phyloP scores from a whole-genome alignment of 2,329 filamentous ascomycete genomes.

The Monilinia fructigena region DNA sequence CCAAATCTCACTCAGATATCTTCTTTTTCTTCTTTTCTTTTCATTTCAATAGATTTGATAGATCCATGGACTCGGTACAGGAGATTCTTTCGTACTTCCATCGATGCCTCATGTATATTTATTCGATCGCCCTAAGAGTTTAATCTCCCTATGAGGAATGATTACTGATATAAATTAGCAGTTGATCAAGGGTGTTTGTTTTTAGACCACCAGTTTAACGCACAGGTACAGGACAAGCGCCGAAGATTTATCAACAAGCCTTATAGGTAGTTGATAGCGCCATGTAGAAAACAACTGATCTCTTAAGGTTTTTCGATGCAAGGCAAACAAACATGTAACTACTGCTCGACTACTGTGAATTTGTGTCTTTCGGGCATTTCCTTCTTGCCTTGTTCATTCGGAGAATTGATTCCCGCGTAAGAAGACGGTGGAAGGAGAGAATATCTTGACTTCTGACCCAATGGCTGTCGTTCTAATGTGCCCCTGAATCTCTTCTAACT shows the following conservation, averaged over 20 bases:
- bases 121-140: constrained; percentile 1
- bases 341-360: background rate
- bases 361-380: constrained; percentile 4
- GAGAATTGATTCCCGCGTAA: background rate
- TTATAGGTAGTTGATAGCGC: background rate
- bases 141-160: background rate
- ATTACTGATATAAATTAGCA: background rate
- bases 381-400: background rate
- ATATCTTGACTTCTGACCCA: background rate
- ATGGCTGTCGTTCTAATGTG: background rate
- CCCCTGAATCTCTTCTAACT: background rate
- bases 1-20: background rate
- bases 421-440: background rate
- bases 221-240: background rate
- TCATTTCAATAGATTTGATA: background rate
- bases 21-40: background rate
- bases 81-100: background rate
- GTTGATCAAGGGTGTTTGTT: background rate
- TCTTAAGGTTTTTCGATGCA: background rate
- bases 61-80: background rate
- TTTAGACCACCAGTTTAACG: background rate
- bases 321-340: background rate
- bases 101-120: background rate
- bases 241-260: constrained; percentile 8
- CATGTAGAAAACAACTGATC: background rate